Evolutionary conservation across 768 basidiomycete genomes (phyloP).

Genomic region (Filobasidium wieringae): DNA sequence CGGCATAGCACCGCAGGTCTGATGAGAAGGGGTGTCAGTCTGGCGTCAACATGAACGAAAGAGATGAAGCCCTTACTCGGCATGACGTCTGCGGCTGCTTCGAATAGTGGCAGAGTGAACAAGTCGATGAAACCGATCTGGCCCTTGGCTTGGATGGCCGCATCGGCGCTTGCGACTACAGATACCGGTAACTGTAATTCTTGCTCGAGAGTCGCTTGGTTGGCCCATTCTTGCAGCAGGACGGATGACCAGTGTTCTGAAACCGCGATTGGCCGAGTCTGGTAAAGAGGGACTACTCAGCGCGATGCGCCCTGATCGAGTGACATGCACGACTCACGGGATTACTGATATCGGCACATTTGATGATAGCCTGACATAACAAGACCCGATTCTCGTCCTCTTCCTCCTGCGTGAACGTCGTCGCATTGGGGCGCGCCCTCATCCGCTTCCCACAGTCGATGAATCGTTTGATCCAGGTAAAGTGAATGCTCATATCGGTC

Average conservation of each 20-base stretch:
- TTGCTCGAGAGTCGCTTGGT: slow-evolving; percentile 75
- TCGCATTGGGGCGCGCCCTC: slow-evolving; percentile 26
- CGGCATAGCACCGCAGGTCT: slow-evolving; percentile 60
- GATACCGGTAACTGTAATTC: slow-evolving; percentile 60
- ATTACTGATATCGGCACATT: slow-evolving; percentile 97
- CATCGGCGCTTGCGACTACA: slow-evolving; percentile 47
- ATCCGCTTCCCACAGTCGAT: slow-evolving; percentile 41
- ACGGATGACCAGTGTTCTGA: slow-evolving; percentile 87
- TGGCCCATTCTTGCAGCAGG: slow-evolving; percentile 77
- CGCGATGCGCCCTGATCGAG: neutral
- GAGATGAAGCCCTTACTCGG: slow-evolving; percentile 49
- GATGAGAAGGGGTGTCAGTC: neutral
- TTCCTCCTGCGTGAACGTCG: slow-evolving; percentile 29
- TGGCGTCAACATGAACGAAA: neutral
- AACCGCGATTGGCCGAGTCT: slow-evolving; percentile 87
- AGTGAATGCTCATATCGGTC: slow-evolving; percentile 90
- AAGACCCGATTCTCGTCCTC: slow-evolving; percentile 51
- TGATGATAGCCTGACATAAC: slow-evolving; percentile 80
- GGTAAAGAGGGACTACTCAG: neutral
- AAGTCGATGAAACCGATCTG: slow-evolving; percentile 80
- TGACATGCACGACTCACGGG: slow-evolving; percentile 52
- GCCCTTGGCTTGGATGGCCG: slow-evolving; percentile 57
- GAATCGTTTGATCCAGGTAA: slow-evolving; percentile 65
- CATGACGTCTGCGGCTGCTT: slow-evolving; percentile 58
- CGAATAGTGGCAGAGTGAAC: slow-evolving; percentile 74